Base-by-base conservation (phyloP, 495 filamentous ascomycete species). In the Penicillium longicatenatum region DNA sequence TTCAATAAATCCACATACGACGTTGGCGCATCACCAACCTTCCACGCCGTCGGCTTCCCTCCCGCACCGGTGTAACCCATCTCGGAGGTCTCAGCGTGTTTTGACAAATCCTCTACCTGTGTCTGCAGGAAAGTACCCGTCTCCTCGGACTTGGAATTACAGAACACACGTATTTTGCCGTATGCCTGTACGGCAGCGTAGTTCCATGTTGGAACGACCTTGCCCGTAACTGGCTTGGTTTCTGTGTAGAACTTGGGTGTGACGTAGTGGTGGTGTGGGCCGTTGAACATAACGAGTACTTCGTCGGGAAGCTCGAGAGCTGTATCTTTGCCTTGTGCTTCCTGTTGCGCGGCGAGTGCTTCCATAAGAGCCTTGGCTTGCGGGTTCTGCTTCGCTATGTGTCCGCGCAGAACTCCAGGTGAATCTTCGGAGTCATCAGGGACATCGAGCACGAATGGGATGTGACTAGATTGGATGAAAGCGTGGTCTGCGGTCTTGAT, bases 191-290 rank as follows among this genome's bases (percentile, higher is more conserved):
- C 80, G 2, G 81, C 80, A 4, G 78, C 63, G 58, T 84, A 84
- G 62, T 84, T 79, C 82, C 82, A 85, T 0, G 82, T 85, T 16
- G 81, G 81, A 9, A 84, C 81, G 4, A 84, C 82, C 55, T 85
- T 85, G 17, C 73, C 82, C 0, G 77, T 79, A 3, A 31, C 60
- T 0, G 81, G 82, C 55, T 84, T 86, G 4, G 83, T 86, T 54
- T 80, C 75, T 17, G 65, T 71, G 67, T 83, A 85, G 69, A 81
- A 83, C 50, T 83, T 80, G 2, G 82, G 82, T 11, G 81, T 85
- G 44, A 85, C 75, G 59, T 85, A 85, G 66, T 79, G 75, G 33
- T 83, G 71, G 4, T 69, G 58, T 1, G 72, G 61, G 0, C 64
- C 69, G 12, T 69, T 84, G 69, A 85, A 85, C 9, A 85, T 68